These are phyloP conservation scores for Candida smagusa DNA, from an alignment of 1,139 yeast genomes.

Conservation along the genomic window DNA sequence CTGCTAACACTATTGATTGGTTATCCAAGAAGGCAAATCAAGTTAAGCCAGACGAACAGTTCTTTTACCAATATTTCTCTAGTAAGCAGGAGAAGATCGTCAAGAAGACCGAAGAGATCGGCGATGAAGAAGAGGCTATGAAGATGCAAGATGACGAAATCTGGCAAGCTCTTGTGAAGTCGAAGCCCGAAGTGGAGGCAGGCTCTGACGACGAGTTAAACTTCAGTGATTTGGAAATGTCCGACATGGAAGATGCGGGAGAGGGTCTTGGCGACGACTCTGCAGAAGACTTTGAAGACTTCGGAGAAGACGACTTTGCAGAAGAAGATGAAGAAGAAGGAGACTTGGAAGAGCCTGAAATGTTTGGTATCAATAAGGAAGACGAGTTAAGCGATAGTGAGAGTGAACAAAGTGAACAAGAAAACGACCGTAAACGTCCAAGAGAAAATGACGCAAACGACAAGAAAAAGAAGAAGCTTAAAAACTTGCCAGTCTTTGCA, in stretches of 20 bases:
- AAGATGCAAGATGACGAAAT: slow-evolving; percentile 76
- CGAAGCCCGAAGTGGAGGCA: slow-evolving; percentile 75
- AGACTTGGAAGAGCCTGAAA: slow-evolving; percentile 19
- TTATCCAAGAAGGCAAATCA: slow-evolving; percentile 58
- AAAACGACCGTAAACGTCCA: slow-evolving; percentile 22
- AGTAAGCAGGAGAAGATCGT: slow-evolving; percentile 52
- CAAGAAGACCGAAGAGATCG: slow-evolving; percentile 18
- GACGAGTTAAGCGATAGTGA: slow-evolving; percentile 34
- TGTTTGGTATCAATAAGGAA: slow-evolving; percentile 31
- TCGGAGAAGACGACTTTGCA: slow-evolving; percentile 23
- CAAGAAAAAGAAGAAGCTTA: slow-evolving; percentile 58
- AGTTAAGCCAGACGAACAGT: slow-evolving; percentile 82
- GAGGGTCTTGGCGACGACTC: slow-evolving; percentile 16
- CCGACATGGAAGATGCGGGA: slow-evolving; percentile 19
- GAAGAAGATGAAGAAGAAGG: slow-evolving; percentile 23
- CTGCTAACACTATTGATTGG: slow-evolving; percentile 88
- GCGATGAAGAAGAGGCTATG: slow-evolving; percentile 36
- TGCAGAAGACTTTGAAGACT: slow-evolving; percentile 21
- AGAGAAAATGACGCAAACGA: slow-evolving; percentile 20
- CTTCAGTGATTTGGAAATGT: slow-evolving; percentile 45
- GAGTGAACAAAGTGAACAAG: slow-evolving; percentile 7
- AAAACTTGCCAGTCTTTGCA: slow-evolving; percentile 80
- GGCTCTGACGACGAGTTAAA: slow-evolving; percentile 44
- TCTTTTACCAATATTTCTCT: slow-evolving; percentile 85
- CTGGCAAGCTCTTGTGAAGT: slow-evolving; percentile 85